Conservation (phyloP, 2,329 filamentous ascomycete species). For the Venturia oleaginea region DNA sequence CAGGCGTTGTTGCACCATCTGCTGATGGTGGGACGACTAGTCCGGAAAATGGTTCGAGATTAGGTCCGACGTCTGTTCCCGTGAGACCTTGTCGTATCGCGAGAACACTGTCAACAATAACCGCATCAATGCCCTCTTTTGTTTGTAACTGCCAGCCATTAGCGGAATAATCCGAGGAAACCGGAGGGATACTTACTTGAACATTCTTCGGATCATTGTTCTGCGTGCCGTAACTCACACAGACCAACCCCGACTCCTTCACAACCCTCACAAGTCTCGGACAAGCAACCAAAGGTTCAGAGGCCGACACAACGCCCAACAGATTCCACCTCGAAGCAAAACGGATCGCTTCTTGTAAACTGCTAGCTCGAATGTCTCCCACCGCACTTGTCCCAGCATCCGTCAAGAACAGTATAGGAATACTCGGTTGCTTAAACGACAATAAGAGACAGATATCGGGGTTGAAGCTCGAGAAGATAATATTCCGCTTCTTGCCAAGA, state of each 20-base stretch:
- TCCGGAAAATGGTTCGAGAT: background rate
- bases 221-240: conserved; percentile 82
- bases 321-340: conserved; percentile 95
- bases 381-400: conserved; percentile 76
- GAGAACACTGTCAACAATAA: conserved; percentile 92
- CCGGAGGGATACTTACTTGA: conserved; percentile 49
- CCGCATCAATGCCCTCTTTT: conserved; percentile 90
- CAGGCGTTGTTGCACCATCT: background rate
- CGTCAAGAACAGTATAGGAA: conserved; percentile 88
- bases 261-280: conserved; percentile 85
- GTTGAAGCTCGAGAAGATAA: conserved; percentile 97
- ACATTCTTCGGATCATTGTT: conserved; percentile 87
- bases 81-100: conserved; percentile 78
- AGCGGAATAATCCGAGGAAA: background rate
- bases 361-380: conserved; percentile 82
- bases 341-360: conserved; percentile 87
- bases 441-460: conserved; percentile 91
- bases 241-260: conserved; percentile 88
- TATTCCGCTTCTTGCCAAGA: conserved; percentile 68
- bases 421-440: conserved; percentile 94
- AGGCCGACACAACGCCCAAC: conserved; percentile 81
- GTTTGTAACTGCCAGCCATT: conserved; percentile 60
- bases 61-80: background rate
- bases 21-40: background rate
- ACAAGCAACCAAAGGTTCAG: conserved; percentile 79